phyloP scores from a whole-genome alignment of 495 filamentous ascomycete species.

The Parathielavia hyrcaniae region DNA sequence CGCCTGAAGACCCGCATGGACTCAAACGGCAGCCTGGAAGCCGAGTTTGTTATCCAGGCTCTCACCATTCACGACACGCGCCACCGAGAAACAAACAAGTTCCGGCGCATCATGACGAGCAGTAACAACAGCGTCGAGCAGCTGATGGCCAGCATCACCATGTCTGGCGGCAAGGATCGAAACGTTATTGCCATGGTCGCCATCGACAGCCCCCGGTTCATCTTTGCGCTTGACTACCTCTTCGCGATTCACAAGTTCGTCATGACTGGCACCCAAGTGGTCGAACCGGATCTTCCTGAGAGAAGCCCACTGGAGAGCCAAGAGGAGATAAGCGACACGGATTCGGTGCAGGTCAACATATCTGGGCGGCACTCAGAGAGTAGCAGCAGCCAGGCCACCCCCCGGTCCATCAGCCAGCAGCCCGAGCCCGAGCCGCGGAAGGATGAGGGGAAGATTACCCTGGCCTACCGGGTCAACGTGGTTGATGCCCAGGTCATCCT shows the following conservation, averaged over 20 bases:
- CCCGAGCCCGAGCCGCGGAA: slow-evolving; percentile 18
- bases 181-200: slow-evolving; percentile 86
- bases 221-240: slow-evolving; percentile 90
- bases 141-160: slow-evolving; percentile 94
- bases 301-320: slow-evolving; percentile 52
- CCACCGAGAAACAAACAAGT: slow-evolving; percentile 81
- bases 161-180: slow-evolving; percentile 76
- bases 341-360: slow-evolving; percentile 40
- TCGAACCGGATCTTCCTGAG: slow-evolving; percentile 49
- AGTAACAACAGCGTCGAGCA: slow-evolving; percentile 91
- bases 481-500: slow-evolving; percentile 94
- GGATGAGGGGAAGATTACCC: slow-evolving; percentile 52
- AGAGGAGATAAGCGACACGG: slow-evolving; percentile 55
- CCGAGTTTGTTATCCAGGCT: slow-evolving; percentile 86
- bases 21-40: slow-evolving; percentile 84
- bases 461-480: slow-evolving; percentile 88
- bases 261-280: slow-evolving; percentile 57
- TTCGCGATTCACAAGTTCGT: slow-evolving; percentile 82
- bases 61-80: slow-evolving; percentile 92
- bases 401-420: slow-evolving; percentile 3
- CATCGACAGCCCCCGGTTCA: slow-evolving; percentile 91
- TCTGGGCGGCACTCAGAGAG: slow-evolving; percentile 29
- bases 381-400: slow-evolving; percentile 15
- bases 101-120: slow-evolving; percentile 95
- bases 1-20: slow-evolving; percentile 91